Percentiles rank a stretch among this genome's conserved stretches.
Conservation (phyloP, 306 rosid genomes). For the Prosopis cineraria region DNA sequence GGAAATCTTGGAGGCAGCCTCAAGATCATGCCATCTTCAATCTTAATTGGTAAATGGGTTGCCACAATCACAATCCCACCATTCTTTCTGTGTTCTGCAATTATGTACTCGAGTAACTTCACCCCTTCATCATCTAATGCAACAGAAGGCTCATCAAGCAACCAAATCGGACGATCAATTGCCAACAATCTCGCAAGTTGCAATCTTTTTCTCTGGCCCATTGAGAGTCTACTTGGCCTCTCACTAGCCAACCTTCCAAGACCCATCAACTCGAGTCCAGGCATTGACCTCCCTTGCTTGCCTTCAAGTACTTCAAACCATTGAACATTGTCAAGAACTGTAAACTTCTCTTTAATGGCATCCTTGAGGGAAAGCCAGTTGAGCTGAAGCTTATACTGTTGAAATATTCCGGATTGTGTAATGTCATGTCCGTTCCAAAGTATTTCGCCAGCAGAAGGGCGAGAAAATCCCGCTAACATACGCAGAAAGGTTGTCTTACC, state of each 20-base stretch:
- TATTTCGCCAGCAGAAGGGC: conserved; percentile 82
- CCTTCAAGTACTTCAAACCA: conserved; percentile 87
- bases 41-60: conserved; percentile 66
- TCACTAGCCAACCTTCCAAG: conserved; percentile 75
- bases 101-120: conserved; percentile 70
- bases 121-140: conserved; percentile 89
- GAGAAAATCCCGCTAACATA: conserved; percentile 88
- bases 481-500: conserved; percentile 89
- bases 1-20: conserved; percentile 92
- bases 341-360: conserved; percentile 56
- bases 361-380: conserved; percentile 89
- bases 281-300: conserved; percentile 70
- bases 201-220: conserved; percentile 87
- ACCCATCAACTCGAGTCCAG: conserved; percentile 86
- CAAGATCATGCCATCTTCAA: conserved; percentile 73
- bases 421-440: conserved; percentile 91
- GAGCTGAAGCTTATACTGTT: conserved; percentile 89
- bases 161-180: conserved; percentile 85
- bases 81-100: conserved; percentile 75
- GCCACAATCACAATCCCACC: conserved; percentile 88
- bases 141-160: conserved; percentile 92
- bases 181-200: conserved; percentile 91
- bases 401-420: conserved; percentile 68
- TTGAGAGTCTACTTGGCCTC: conserved; percentile 76
- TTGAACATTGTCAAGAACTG: conserved; percentile 65